A percentile compares a stretch with the other conserved stretches of the same genome.
These are phyloP conservation scores for Monosporascus sp. DNA, from an alignment of 2,329 filamentous ascomycete species.

Conservation along the genomic window DNA sequence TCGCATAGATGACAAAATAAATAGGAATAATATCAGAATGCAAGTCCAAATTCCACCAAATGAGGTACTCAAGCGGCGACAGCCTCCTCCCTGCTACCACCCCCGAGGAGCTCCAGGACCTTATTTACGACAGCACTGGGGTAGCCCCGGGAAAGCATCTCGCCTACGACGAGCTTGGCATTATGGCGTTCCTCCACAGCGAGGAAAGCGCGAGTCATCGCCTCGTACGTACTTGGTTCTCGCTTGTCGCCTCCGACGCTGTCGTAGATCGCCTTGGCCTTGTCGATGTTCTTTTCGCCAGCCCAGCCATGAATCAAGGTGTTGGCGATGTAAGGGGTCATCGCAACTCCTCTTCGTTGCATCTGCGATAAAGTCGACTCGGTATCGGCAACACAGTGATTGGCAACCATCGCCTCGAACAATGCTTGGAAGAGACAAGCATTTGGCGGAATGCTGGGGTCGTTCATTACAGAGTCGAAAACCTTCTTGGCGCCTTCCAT, in stretches of 20 bases:
- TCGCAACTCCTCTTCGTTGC: conserved; percentile 65
- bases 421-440: conserved; percentile 91
- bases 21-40: conserved; percentile 11
- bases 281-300: conserved; percentile 70
- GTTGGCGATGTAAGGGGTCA: conserved; percentile 98
- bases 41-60: background rate
- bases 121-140: conserved; percentile 89
- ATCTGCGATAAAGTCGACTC: conserved; percentile 72
- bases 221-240: conserved; percentile 97
- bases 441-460: conserved; percentile 63
- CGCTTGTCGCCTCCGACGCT: conserved; percentile 72
- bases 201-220: conserved; percentile 92
- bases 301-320: conserved; percentile 97
- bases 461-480: conserved; percentile 74
- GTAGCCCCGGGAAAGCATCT: conserved; percentile 89
- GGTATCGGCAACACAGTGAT: conserved; percentile 75
- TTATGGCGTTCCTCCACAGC: conserved; percentile 72
- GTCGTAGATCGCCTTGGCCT: conserved; percentile 74
- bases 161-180: conserved; percentile 74
- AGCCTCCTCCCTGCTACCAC: conserved; percentile 40
- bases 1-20: conserved; percentile 28
- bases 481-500: conserved; percentile 75
- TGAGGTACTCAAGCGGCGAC: conserved; percentile 12
- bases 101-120: conserved; percentile 81
- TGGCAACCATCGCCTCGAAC: conserved; percentile 96